These are phyloP conservation scores for Myrmaecium sp. DNA, from an alignment of 2,329 filamentous ascomycete genomes.

Conservation along the genomic window DNA sequence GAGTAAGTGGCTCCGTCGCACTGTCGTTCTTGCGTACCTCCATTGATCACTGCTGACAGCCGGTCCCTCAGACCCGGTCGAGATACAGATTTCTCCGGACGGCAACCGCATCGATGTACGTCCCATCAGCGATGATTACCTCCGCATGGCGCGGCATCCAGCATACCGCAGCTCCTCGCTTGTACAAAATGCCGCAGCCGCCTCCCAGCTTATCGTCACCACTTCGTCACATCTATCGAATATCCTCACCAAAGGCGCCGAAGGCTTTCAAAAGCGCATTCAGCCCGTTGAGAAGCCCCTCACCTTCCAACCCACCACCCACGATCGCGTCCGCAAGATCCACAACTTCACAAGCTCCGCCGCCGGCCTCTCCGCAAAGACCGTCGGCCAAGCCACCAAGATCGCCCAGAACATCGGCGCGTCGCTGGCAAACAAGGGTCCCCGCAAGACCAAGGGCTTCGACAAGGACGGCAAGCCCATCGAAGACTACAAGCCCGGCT, in stretches of 20 bases:
- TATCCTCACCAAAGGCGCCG: constrained; percentile 59
- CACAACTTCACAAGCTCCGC: constrained; percentile 71
- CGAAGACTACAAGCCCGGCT: constrained; percentile 63
- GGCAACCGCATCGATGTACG: constrained; percentile 52
- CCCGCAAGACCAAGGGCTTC: constrained; percentile 40
- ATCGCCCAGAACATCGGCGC: constrained; percentile 86
- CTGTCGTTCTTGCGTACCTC: not conserved
- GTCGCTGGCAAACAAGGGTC: constrained; percentile 46
- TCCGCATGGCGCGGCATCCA: constrained; percentile 66
- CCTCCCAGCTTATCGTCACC: constrained; percentile 83
- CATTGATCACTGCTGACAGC: constrained; percentile 11
- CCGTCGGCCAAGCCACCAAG: constrained; percentile 66
- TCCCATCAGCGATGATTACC: constrained; percentile 52
- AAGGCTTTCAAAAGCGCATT: constrained; percentile 63
- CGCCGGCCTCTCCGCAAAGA: constrained; percentile 66
- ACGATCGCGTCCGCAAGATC: constrained; percentile 72
- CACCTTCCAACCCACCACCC: constrained; percentile 73
- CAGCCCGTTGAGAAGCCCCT: constrained; percentile 66
- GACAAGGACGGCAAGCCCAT: constrained; percentile 53
- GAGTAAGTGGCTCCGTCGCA: constrained; percentile 36
- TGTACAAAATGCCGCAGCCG: constrained; percentile 72
- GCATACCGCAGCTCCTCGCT: constrained; percentile 80
- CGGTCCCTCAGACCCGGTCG: constrained; percentile 53
- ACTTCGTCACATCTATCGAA: constrained; percentile 66
- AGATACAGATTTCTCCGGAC: constrained; percentile 56